Evolutionary conservation across 495 filamentous ascomycete species (phyloP).

Genomic region (Aspergillus cristatus): DNA sequence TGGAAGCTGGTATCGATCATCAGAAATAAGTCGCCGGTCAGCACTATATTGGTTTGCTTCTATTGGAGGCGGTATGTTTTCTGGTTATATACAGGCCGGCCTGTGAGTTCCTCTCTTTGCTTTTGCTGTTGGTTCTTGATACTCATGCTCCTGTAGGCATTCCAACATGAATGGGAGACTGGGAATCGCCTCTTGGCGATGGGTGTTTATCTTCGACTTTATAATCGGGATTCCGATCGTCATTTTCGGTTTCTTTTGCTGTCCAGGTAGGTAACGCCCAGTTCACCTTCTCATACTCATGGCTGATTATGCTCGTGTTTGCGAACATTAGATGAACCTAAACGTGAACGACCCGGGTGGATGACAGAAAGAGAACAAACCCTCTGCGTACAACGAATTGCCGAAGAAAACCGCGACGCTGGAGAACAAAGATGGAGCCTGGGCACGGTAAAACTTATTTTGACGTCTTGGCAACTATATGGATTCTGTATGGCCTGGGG

Average conservation of each 20-base stretch:
- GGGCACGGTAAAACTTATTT: constrained; percentile 5
- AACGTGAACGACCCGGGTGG: neutral
- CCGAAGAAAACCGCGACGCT: constrained; percentile 1
- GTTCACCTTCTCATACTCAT: neutral
- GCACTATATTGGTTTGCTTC: constrained; percentile 4
- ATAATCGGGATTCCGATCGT: constrained; percentile 8
- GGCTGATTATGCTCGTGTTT: too few species aligned
- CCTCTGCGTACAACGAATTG: neutral
- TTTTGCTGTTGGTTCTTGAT: too few species aligned
- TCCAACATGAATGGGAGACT: constrained; percentile 2
- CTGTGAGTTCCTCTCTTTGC: neutral
- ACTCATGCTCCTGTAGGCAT: neutral
- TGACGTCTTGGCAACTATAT: constrained; percentile 21
- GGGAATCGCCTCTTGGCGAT: constrained; percentile 7
- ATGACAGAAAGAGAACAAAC: neutral
- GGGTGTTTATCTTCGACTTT: constrained; percentile 9
- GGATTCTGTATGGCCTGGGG: constrained; percentile 9
- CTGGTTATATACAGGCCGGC: constrained; percentile 2
- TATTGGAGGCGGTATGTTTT: constrained; percentile 6
- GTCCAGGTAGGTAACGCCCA: neutral
- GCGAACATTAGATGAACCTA: constrained; percentile 1
- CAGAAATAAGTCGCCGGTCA: constrained; percentile 6
- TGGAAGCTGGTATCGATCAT: constrained; percentile 5
- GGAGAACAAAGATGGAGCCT: neutral
- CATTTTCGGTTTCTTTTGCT: constrained; percentile 6